Evolutionary conservation across 495 filamentous ascomycete species (phyloP).

Genomic region (Barbatosphaeria neglecta): DNA sequence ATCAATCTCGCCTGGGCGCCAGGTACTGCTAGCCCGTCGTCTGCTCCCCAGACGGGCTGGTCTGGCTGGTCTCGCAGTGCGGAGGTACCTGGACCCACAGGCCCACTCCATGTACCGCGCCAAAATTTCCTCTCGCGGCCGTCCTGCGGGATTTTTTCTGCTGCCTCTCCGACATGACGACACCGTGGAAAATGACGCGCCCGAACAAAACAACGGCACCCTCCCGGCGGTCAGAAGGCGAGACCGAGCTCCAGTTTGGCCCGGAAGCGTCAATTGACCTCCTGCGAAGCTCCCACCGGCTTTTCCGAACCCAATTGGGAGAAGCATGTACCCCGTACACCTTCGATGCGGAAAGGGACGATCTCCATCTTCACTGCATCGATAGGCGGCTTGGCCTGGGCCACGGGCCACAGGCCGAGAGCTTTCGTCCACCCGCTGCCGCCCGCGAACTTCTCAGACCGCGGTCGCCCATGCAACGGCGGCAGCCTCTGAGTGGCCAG

Average conservation of each 20-base stretch:
- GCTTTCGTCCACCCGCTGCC: too few relatives aligned
- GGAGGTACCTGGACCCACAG: conserved; percentile 14
- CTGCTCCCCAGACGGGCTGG: conserved; percentile 6
- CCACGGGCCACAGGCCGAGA: too few relatives aligned
- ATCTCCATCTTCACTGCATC: too few relatives aligned
- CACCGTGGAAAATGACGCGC: conserved; percentile 2
- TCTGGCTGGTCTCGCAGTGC: neutral
- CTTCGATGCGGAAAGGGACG: too few relatives aligned
- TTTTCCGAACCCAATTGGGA: neutral
- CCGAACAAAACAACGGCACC: neutral
- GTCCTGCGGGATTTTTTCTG: conserved; percentile 27
- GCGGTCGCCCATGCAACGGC: neutral
- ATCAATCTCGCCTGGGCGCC: conserved; percentile 9
- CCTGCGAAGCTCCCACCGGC: neutral
- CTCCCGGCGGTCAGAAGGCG: neutral
- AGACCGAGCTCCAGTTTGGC: neutral
- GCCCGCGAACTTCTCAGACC: too few relatives aligned
- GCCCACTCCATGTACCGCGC: conserved; percentile 12
- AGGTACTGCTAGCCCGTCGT: conserved; percentile 13
- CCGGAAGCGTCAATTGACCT: neutral
- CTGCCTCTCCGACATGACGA: conserved; percentile 4
- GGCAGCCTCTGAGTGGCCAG: neutral
- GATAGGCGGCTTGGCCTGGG: neutral
- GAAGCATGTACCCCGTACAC: neutral
- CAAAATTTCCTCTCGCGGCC: neutral